Base-by-base conservation (phyloP, 2,329 filamentous ascomycete genomes). In the Aspergillus chevalieri region DNA sequence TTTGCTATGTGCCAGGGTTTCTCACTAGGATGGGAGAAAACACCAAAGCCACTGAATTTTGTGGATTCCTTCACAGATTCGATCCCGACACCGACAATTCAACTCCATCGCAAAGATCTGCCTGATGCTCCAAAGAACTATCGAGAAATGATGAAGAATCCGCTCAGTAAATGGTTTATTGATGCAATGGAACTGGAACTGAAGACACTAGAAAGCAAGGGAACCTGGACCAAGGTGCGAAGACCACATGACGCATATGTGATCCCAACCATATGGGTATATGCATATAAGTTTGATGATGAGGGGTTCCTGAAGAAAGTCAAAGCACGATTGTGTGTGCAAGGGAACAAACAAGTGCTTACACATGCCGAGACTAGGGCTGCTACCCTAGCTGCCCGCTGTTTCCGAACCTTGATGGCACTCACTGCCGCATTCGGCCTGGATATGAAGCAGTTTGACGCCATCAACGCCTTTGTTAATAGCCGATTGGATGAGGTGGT, bases 211-310 rank as follows among this genome's bases (percentile, higher is more conserved):
- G 38, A 21, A 28, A 2, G 9, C n/a, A 48, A 52, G 19, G 44
- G 44, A n/a, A 44, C 48, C 5, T 51, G 24, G 24, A 22, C 43
- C 6, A 30, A 45, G 3, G 34, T 47, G 15, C 5, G 43, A 3
- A 26, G 43, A 12, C 49, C 49, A 28, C 44, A 26, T 30, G 48
- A 50, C 42, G 14, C 19, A 5, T 48, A 60, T 50, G 47, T 58
- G 2, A 17, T 56, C 15, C 54, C 52, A 19, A 46, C 56, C 38
- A 52, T 34, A 34, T 67, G 43, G 59, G 57, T 64, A 1, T 63
- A 58, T 41, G 55, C 33, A 10, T 61, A 64, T 43, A 65, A 65
- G 42, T 54, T 62, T n/a, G 51, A 64, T 30, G 49, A 45, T 15
- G 41, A 64, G 38, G 57, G 58, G 6, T 55, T 52, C 34, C 51